Evolutionary conservation across 2,329 filamentous ascomycete genomes (phyloP).

Genomic region (Fusarium sp.): DNA sequence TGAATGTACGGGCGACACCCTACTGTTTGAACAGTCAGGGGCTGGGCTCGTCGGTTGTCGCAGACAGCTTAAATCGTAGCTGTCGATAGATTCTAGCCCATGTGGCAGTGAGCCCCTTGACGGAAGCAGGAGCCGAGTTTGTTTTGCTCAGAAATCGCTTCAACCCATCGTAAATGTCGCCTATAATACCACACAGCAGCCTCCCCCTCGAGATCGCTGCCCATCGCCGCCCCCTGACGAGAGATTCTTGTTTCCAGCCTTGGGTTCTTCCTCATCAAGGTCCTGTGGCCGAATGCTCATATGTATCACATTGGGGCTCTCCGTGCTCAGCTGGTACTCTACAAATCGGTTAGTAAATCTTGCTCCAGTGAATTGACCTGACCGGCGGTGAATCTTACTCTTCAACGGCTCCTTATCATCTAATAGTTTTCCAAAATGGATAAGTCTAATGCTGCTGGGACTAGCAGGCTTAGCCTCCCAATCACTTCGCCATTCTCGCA

Average conservation of each 20-base stretch:
- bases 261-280: conserved; percentile 83
- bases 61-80: conserved; percentile 10
- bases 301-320: conserved; percentile 87
- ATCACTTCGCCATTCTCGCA: conserved; percentile 91
- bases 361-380: background rate
- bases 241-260: conserved; percentile 68
- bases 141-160: conserved; percentile 12
- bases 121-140: conserved; percentile 3
- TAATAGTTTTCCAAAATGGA: conserved; percentile 90
- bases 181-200: conserved; percentile 67
- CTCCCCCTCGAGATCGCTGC: conserved; percentile 55
- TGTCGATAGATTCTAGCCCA: conserved; percentile 10
- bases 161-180: conserved; percentile 12
- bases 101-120: conserved; percentile 17
- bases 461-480: conserved; percentile 91
- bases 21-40: conserved; percentile 5
- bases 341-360: conserved; percentile 21
- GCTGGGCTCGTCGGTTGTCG: conserved; percentile 8
- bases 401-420: conserved; percentile 89
- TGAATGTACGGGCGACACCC: conserved; percentile 25
- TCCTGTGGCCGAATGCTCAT: conserved; percentile 93
- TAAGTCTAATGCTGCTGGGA: conserved; percentile 89
- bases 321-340: conserved; percentile 85
- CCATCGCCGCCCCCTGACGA: conserved; percentile 57
- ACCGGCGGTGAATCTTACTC: conserved; percentile 67